These are phyloP conservation scores for Phytopythium vexans DNA, from an alignment of 352 stramenopile species.

Conservation along the genomic window DNA sequence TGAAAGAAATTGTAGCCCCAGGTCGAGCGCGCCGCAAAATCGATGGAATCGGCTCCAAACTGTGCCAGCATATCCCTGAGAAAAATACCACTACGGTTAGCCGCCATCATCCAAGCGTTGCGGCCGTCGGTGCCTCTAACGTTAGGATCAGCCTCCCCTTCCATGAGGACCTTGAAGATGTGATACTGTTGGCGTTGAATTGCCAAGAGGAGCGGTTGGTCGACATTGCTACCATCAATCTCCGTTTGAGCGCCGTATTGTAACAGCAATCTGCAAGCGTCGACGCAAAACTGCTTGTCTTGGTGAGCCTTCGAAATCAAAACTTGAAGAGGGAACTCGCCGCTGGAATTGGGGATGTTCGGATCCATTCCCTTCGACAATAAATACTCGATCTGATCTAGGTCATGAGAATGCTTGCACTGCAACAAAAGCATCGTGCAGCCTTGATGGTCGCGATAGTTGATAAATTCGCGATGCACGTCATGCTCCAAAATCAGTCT, in stretches of 20 bases:
- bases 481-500: constrained; percentile 59
- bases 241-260: constrained; percentile 37
- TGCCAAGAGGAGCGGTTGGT: constrained; percentile 58
- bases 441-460: constrained; percentile 66
- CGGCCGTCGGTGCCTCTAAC: constrained; percentile 29
- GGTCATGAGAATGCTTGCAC: constrained; percentile 54
- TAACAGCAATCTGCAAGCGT: constrained; percentile 47
- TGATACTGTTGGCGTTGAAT: constrained; percentile 40
- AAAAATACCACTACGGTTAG: constrained; percentile 9
- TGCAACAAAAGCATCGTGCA: constrained; percentile 78
- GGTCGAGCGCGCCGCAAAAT: background rate
- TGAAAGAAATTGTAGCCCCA: constrained; percentile 51
- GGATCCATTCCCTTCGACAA: constrained; percentile 62
- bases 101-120: constrained; percentile 58
- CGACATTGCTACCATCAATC: constrained; percentile 17
- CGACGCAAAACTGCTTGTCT: constrained; percentile 30
- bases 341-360: constrained; percentile 53
- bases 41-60: constrained; percentile 10
- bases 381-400: constrained; percentile 63
- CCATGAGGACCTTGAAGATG: constrained; percentile 47
- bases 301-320: constrained; percentile 27
- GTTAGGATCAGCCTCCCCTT: constrained; percentile 29
- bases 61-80: constrained; percentile 40
- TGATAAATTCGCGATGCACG: constrained; percentile 43
- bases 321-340: constrained; percentile 56